A percentile compares a stretch with the other conserved stretches of the same genome.
phyloP scores from a whole-genome alignment of 176 grass and related monocot genomes.

The Zoysia pacifica region DNA sequence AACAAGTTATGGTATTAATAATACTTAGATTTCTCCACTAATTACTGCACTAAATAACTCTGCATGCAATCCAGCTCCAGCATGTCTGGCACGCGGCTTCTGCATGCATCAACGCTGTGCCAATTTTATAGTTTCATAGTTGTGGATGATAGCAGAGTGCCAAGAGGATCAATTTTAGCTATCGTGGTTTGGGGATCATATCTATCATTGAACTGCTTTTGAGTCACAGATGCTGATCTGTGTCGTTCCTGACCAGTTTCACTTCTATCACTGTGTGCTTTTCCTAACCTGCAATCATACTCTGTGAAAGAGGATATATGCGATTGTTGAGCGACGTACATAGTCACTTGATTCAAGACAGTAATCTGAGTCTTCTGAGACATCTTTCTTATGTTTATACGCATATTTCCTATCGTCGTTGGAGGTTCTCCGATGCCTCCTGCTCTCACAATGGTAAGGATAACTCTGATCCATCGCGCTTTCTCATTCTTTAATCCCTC shows the following conservation, averaged over 20 bases:
- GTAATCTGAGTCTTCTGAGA: conserved; percentile 50
- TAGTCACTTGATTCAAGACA: conserved; percentile 43
- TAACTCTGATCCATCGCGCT: conserved; percentile 32
- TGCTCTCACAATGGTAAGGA: conserved; percentile 22
- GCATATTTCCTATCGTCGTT: conserved; percentile 33
- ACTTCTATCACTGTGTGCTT: conserved; percentile 40
- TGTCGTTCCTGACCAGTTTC: conserved; percentile 36
- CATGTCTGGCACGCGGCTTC: too few species aligned
- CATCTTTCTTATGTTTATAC: conserved; percentile 38
- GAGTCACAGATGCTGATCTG: conserved; percentile 55
- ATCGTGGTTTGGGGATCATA: conserved; percentile 51
- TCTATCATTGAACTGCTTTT: conserved; percentile 72
- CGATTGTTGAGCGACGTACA: conserved; percentile 29
- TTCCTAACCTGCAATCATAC: conserved; percentile 34
- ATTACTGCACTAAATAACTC: too few species aligned
- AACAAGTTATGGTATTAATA: too few species aligned
- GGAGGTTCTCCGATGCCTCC: conserved; percentile 33
- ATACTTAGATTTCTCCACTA: too few species aligned
- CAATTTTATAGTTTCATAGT: too few species aligned
- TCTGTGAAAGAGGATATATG: conserved; percentile 51
- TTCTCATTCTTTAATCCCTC: conserved; percentile 31
- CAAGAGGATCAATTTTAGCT: too few species aligned
- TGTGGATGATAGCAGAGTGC: too few species aligned
- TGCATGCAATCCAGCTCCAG: too few species aligned
- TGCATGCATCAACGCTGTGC: too few species aligned